Base-by-base conservation (phyloP, 1,284 basidiomycete species). In the Termitomyces sp. region DNA sequence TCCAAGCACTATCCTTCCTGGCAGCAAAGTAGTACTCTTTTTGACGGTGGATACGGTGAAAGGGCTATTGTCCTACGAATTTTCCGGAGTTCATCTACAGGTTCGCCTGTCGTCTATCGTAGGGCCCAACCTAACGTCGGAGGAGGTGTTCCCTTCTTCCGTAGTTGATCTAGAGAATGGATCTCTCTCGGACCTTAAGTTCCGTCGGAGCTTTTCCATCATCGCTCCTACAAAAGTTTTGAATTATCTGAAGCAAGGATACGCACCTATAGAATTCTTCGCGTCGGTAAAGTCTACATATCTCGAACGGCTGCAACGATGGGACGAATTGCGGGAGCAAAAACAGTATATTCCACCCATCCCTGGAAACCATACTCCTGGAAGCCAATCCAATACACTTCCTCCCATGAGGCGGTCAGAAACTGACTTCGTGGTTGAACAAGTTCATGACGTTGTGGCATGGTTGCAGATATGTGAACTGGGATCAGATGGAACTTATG, bases 401-500 rank as follows among this genome's bases (percentile, higher is more conserved):
- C 85, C 85, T 17, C 76, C 77, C n/a, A 95, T 92, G 88, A 85
- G 92, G 34, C 83, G 92, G 26, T 91, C 92, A 21, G 94, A 98
- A 71, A 92, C 82, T 33, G 94, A 98, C 64, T 93, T 98, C 62
- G 82, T 96, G n/a, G 82, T 84, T 8, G 85, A 92, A 58, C 90
- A 98, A 68, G 74, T 77, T 26, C 95, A 99, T 70, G 94, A 98
- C 66, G 84, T 98, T 15, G 84, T 93, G 1, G 87, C 88, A 6
- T 90, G 86, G 74, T 70, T 97, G 34, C 89, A 94, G 65, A 80
- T 99, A 46, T 87, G 86, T 66, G 95, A 99, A 70, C 80, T 99
- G 33, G 86, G 83, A 26, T 83, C 89, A 4, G 83, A 89, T 58
- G 96, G 96, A 30, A 80, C 88, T 53, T 98, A 98, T 68, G 70